Evolutionary conservation across 2,329 filamentous ascomycete genomes (phyloP).

Genomic region (Pseudopithomyces maydicus): DNA sequence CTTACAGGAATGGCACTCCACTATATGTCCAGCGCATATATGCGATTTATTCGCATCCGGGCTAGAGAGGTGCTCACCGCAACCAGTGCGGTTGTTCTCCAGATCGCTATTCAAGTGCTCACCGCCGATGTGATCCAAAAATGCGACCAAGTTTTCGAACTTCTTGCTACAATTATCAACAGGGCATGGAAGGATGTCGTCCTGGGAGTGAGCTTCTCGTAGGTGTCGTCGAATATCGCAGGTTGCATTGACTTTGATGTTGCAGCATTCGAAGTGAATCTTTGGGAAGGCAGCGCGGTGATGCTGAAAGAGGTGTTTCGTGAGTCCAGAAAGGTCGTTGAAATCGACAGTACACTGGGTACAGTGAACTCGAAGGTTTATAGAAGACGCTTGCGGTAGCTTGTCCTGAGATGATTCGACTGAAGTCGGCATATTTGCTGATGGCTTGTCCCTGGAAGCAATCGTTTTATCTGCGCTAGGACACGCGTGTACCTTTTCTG

Average conservation of each 20-base stretch:
- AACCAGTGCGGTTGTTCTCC: too few relatives aligned
- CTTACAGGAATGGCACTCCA: neutral
- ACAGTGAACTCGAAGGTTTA: neutral
- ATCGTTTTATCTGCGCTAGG: neutral
- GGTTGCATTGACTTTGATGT: neutral
- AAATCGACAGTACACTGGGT: neutral
- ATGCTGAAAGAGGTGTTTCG: neutral
- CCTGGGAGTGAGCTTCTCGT: neutral
- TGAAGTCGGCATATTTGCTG: too few relatives aligned
- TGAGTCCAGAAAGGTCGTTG: neutral
- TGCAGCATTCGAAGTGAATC: neutral
- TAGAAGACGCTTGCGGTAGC: too few relatives aligned
- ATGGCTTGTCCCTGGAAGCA: too few relatives aligned
- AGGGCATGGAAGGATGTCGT: neutral
- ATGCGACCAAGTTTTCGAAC: too few relatives aligned
- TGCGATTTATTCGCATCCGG: too few relatives aligned
- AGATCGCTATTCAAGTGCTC: too few relatives aligned
- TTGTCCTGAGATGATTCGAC: too few relatives aligned
- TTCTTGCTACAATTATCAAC: too few relatives aligned
- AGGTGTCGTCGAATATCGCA: neutral
- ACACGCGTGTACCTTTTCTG: neutral
- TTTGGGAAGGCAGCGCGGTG: neutral
- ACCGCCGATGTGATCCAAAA: too few relatives aligned
- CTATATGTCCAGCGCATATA: neutral
- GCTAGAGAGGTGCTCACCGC: too few relatives aligned